Base-by-base conservation (phyloP, 208 protist genomes). In the Crithidia acanthocephali region DNA sequence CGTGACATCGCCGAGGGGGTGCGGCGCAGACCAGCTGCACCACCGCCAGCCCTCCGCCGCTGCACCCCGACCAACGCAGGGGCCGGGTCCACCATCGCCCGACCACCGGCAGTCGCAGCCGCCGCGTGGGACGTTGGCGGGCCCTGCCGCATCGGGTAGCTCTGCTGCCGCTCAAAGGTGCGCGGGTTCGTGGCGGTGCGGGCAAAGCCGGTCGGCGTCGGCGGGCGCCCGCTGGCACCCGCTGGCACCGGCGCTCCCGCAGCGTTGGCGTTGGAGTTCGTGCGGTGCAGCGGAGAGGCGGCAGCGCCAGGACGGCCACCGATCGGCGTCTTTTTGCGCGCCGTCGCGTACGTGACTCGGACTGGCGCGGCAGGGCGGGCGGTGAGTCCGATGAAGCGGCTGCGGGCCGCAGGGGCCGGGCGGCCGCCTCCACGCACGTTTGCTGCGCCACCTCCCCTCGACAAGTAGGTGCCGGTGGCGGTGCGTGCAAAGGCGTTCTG, bases 401-500 rank as follows among this genome's bases (percentile, higher is more conserved):
- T 57, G 42, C 59, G 47, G 7, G 45, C 27, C 5, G 53, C n/a
- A 8, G 55, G 5, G 16, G 23, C 48, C 6, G 10, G 10, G 48
- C 8, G 9, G 8, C 7, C 23, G 50, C 37, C 9, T 13, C 44
- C 44, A 48, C 6, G 16, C 16, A 22, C 18, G 9, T 6, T 15
- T 4, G 4, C 44, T 2, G 22, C 28, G 4, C 53, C 27, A 25
- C 52, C 60, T 4, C 69, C 48, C n/a, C 33, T 32, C 0, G 37
- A 30, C 2, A 78, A 27, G 18, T 63, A 45, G 20, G 72, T 78
- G 27, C 72, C 72, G 4, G 78, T 83, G 25, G 77, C 67, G 16
- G 77, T 82, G 48, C 77, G 77, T 33, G 58, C 63, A 33, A 82
- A 73, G n/a, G 50, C 30, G 37, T 22, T 35, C 25, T 60, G 32